Base-by-base conservation (phyloP, 1,139 yeast genomes). In the Magnusiomyces fungicola region DNA sequence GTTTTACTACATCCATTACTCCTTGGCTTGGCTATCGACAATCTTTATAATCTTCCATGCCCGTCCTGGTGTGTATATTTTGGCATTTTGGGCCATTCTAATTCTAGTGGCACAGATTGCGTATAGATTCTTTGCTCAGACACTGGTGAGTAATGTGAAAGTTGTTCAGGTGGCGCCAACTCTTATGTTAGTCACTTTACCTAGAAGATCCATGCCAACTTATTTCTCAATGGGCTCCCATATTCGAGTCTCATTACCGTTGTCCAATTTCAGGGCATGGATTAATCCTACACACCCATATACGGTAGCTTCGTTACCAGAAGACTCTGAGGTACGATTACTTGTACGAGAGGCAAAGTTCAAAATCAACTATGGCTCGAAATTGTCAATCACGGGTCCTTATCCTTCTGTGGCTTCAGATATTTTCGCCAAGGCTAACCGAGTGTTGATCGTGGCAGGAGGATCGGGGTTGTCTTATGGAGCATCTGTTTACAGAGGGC, bases 391-490 rank as follows among this genome's bases (percentile, higher is more conserved):
- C 2, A 52, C 53, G 43, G 69, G 71, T 0, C 73, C 71, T 0
- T 68, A 56, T 49, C 45, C 56, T 10, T 60, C 69, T 2, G 50
- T 62, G 7, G 50, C 54, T 30, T 51, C 43, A n/a, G 43, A 39
- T 9, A 32, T 39, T 12, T 39, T 24, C 25, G 32, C 43, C 9
- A 21, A 42, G 1, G 80, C 79, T 0, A 75, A 75, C 39, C 72
- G 77, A 47, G 77, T 81, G 0, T 64, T 75, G 9, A 73, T 88
- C 7, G 66, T 88, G 3, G 84, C 89, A 33, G 97, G 96, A 7
- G 97, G 97, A 0, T 79, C 95, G 0, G 97, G 96, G 0, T 75
- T 89, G 4, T 82, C 96, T 0, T 78, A 80, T 58, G 92, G 87
- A 0, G 68, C 87, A 2, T 86, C 95, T 0, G 49, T 69, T 1